Evolutionary conservation across 345 rosid genomes (phyloP).

Genomic region (Conringia planisiliqua): DNA sequence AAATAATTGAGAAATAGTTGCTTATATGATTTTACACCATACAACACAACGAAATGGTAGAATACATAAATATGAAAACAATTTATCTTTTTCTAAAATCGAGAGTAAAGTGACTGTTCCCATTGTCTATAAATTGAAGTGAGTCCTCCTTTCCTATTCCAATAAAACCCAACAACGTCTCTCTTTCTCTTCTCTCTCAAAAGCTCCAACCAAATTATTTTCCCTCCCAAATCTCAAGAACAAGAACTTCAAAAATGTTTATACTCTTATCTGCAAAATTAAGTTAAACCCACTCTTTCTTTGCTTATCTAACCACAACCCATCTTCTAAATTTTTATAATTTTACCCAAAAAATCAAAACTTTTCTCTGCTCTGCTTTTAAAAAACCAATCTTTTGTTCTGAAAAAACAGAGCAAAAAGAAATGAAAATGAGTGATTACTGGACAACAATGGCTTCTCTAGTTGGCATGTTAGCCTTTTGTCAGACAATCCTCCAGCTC

Average conservation of each 20-base stretch:
- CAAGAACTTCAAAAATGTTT: constrained; percentile 2
- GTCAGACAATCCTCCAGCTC: constrained; percentile 60
- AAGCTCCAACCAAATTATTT: constrained; percentile 3
- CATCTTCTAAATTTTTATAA: neutral
- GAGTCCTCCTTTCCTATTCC: neutral
- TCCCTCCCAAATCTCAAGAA: constrained; percentile 31
- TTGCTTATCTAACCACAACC: neutral
- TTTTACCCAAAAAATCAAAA: neutral
- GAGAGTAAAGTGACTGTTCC: neutral
- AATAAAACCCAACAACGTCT: constrained; percentile 17
- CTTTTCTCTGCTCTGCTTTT: neutral
- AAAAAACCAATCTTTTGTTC: neutral
- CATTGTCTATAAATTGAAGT: constrained; percentile 19
- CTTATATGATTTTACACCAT: constrained; percentile 5
- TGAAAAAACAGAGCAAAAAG: neutral
- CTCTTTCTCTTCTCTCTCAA: constrained; percentile 15
- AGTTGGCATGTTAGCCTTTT: constrained; percentile 78
- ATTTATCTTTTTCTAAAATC: neutral
- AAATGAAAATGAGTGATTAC: constrained; percentile 52
- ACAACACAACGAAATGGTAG: constrained; percentile 3
- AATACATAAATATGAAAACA: neutral
- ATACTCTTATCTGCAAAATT: neutral
- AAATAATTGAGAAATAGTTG: constrained; percentile 23
- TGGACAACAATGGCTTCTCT: constrained; percentile 81
- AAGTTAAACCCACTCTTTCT: neutral